Percentiles rank a stretch among this genome's conserved stretches.
Conservation (phyloP, 2,329 filamentous ascomycete species). For the Biscogniauxia mediterranea region DNA sequence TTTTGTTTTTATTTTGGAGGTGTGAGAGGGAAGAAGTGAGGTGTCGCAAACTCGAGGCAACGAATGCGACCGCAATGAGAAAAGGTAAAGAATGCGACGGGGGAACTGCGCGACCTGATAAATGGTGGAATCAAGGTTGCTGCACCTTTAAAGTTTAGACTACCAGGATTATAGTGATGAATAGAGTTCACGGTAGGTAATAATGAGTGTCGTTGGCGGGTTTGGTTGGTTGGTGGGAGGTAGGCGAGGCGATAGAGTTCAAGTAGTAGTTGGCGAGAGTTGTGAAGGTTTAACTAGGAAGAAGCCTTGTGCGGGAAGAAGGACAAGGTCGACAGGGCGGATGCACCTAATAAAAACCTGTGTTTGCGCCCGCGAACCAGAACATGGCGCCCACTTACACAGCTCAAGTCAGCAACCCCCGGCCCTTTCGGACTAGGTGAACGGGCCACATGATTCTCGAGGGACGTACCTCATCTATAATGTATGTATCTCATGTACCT, state of each 20-base stretch:
- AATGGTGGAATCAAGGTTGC: slow-evolving; percentile 1
- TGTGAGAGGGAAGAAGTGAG: neutral
- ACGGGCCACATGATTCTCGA: slow-evolving; percentile 27
- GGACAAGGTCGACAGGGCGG: slow-evolving; percentile 27
- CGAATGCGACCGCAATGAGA: slow-evolving; percentile 17
- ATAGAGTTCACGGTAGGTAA: neutral
- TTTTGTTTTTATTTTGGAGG: no score
- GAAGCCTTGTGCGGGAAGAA: slow-evolving; percentile 19
- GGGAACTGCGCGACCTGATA: slow-evolving; percentile 6
- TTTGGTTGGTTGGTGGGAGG: neutral
- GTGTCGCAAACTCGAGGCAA: slow-evolving; percentile 7
- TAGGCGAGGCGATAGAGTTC: slow-evolving; percentile 14
- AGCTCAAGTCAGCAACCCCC: slow-evolving; percentile 8
- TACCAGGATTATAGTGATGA: neutral
- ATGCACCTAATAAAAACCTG: slow-evolving; percentile 30
- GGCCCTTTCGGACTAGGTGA: slow-evolving; percentile 16
- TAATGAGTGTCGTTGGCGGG: slow-evolving; percentile 3
- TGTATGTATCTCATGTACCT: neutral
- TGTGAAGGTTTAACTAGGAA: slow-evolving; percentile 22
- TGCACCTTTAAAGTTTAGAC: neutral
- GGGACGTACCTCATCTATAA: neutral
- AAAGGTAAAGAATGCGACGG: slow-evolving; percentile 10
- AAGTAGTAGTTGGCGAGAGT: slow-evolving; percentile 12
- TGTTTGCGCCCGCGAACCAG: slow-evolving; percentile 13
- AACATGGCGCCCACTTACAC: slow-evolving; percentile 4